A percentile compares a stretch with the other conserved stretches of the same genome.
Evolutionary conservation across 2,329 filamentous ascomycete species (phyloP).

Genomic region (Diaporthe citri): DNA sequence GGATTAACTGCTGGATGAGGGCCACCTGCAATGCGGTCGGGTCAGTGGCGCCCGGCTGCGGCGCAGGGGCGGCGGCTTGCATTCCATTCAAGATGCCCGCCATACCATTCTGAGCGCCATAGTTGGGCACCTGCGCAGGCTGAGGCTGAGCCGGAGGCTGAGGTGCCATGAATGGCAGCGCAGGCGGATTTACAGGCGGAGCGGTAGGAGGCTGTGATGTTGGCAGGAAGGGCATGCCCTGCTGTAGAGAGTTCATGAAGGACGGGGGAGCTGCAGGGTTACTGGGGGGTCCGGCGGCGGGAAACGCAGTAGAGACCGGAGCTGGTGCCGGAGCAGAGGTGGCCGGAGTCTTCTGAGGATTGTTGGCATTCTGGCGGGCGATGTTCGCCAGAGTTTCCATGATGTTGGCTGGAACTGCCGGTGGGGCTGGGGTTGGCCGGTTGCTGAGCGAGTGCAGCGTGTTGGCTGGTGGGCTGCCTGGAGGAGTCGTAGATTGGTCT

Average conservation of each 20-base stretch:
- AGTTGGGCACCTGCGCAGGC: slow-evolving; percentile 47
- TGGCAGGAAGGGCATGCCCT: slow-evolving; percentile 46
- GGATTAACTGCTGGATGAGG: slow-evolving; percentile 80
- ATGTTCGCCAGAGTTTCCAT: slow-evolving; percentile 85
- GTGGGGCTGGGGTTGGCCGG: slow-evolving; percentile 52
- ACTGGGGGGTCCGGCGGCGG: slow-evolving; percentile 44
- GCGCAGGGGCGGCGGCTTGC: slow-evolving; percentile 50
- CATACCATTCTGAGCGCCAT: slow-evolving; percentile 44
- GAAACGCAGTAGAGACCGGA: slow-evolving; percentile 47
- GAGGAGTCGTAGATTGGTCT: slow-evolving; percentile 80
- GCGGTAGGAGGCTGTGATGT: slow-evolving; percentile 58
- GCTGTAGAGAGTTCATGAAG: slow-evolving; percentile 42
- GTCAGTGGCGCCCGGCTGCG: slow-evolving; percentile 54
- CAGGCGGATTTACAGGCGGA: slow-evolving; percentile 71
- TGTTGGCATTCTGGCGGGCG: slow-evolving; percentile 77
- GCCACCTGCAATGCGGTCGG: slow-evolving; percentile 76
- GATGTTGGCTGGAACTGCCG: slow-evolving; percentile 68
- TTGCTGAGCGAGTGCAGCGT: slow-evolving; percentile 56
- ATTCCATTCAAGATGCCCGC: slow-evolving; percentile 55
- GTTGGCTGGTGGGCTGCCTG: slow-evolving; percentile 68
- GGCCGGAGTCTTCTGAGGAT: slow-evolving; percentile 55
- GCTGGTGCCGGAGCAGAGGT: slow-evolving; percentile 49
- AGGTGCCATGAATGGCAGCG: slow-evolving; percentile 51
- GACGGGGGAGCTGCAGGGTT: slow-evolving; percentile 45
- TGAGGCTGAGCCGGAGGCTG: slow-evolving; percentile 48